phyloP scores from a whole-genome alignment of 1,284 basidiomycete species.

The Cutaneotrichosporon sp. region DNA sequence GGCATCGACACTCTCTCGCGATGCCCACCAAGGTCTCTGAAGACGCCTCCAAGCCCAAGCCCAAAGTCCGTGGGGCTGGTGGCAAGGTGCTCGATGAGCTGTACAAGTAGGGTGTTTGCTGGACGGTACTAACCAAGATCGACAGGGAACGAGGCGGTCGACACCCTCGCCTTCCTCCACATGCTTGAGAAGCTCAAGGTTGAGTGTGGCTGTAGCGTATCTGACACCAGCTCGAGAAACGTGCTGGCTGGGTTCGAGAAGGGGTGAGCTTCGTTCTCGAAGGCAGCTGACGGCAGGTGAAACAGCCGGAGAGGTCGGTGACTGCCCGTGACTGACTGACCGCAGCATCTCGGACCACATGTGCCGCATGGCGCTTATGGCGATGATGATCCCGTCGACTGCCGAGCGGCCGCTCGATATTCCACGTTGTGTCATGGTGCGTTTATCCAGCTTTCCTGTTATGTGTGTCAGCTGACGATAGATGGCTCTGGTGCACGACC shows the following conservation, averaged over 20 bases:
- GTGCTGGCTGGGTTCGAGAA: constrained; percentile 89
- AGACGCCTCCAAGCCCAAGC: constrained; percentile 4
- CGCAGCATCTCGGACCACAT: constrained; percentile 92
- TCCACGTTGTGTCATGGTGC: constrained; percentile 58
- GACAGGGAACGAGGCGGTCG: constrained; percentile 61
- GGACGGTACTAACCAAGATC: constrained; percentile 50
- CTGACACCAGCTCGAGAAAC: constrained; percentile 71
- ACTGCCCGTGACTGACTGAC: constrained; percentile 12
- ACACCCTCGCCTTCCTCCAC: constrained; percentile 84
- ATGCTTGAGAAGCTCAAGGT: constrained; percentile 84
- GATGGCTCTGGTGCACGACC: constrained; percentile 89
- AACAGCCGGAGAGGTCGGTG: constrained; percentile 70
- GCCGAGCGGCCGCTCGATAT: constrained; percentile 64
- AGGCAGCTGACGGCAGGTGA: constrained; percentile 59
- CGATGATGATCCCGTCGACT: constrained; percentile 72
- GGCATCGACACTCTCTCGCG: background rate
- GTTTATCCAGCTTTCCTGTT: constrained; percentile 1
- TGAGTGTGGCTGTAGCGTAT: constrained; percentile 11
- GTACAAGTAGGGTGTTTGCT: constrained; percentile 23
- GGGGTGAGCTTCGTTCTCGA: constrained; percentile 57
- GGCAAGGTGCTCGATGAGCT: constrained; percentile 23
- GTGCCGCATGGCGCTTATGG: constrained; percentile 93
- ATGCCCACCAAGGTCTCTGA: constrained; percentile 16
- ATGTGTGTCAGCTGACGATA: constrained; percentile 9
- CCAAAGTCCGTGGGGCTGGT: constrained; percentile 19